Conservation (phyloP, 768 basidiomycete species). For the Pulveroboletus sp. region DNA sequence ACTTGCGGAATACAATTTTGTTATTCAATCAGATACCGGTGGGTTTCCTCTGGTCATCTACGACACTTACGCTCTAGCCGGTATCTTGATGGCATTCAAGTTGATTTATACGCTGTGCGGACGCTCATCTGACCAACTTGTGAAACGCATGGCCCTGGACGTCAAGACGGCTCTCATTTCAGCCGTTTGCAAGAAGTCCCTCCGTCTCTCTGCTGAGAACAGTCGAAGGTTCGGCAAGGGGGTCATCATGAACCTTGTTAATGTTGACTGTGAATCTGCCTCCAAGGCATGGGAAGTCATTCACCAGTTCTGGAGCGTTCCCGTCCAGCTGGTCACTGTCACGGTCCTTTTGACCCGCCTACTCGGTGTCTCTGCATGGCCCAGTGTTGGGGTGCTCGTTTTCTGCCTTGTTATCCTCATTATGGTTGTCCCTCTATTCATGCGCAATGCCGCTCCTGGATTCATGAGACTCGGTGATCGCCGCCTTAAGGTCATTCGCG, state of each 20-base stretch:
- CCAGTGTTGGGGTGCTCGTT: slow-evolving; percentile 26
- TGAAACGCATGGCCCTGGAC: slow-evolving; percentile 27
- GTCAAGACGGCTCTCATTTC: slow-evolving; percentile 30
- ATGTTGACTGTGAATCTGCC: slow-evolving; percentile 29
- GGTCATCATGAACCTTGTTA: slow-evolving; percentile 29
- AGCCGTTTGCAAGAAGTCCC: slow-evolving; percentile 30
- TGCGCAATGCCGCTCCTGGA: slow-evolving; percentile 29
- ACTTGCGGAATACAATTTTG: slow-evolving; percentile 17
- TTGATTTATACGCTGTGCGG: slow-evolving; percentile 24
- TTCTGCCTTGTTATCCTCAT: slow-evolving; percentile 24
- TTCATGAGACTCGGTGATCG: slow-evolving; percentile 28
- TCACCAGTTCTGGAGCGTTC: slow-evolving; percentile 29
- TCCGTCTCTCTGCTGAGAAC: slow-evolving; percentile 26
- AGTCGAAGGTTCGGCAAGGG: slow-evolving; percentile 27
- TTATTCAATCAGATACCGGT: slow-evolving; percentile 24
- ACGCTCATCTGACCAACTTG: slow-evolving; percentile 28
- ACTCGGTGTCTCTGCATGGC: slow-evolving; percentile 29
- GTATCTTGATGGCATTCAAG: slow-evolving; percentile 25
- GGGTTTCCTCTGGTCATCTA: slow-evolving; percentile 28
- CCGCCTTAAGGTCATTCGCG: slow-evolving; percentile 28
- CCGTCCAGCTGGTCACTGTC: slow-evolving; percentile 22
- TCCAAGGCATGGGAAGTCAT: slow-evolving; percentile 28
- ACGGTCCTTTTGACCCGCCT: slow-evolving; percentile 23
- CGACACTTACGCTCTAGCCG: slow-evolving; percentile 22
- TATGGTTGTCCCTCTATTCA: slow-evolving; percentile 31